Conservation (phyloP, 2,329 filamentous ascomycete species). For the Neonectria neomacrospora region DNA sequence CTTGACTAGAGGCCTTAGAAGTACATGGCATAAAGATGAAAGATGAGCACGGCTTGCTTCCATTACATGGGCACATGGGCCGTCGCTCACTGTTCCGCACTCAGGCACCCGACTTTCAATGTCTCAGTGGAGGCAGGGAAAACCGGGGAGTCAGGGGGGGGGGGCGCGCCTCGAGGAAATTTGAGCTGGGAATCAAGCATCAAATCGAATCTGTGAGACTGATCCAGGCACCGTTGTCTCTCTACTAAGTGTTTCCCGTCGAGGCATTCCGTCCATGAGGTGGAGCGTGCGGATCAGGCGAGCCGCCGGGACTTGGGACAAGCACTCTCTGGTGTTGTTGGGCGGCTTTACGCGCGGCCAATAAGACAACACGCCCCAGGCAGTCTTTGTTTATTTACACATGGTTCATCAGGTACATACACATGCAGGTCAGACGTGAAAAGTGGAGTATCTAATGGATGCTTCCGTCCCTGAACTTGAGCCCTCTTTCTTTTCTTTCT, state of each 20-base stretch:
- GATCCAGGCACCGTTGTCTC: background rate
- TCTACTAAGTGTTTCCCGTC: no score
- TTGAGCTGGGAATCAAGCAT: background rate
- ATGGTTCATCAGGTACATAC: no score
- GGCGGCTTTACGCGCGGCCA: background rate
- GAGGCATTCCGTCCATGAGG: no score
- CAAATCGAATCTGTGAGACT: background rate
- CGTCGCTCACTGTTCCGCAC: background rate
- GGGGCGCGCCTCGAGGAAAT: background rate
- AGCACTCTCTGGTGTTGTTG: background rate
- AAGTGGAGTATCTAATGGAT: no score
- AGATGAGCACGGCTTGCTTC: background rate
- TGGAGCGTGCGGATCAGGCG: background rate
- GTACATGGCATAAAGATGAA: no score
- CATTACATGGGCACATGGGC: constrained; percentile 7
- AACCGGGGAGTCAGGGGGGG: background rate
- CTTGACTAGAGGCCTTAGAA: background rate
- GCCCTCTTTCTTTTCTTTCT: no score
- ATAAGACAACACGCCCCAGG: background rate
- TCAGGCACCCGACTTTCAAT: background rate
- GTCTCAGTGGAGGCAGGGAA: background rate
- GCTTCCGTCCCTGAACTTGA: no score
- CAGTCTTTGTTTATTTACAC: no score
- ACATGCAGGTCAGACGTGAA: no score
- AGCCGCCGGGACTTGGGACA: background rate